Percentiles rank a stretch among this genome's conserved stretches.
Conservation (phyloP, 2,329 filamentous ascomycete genomes). For the Aspergillus sojae region DNA sequence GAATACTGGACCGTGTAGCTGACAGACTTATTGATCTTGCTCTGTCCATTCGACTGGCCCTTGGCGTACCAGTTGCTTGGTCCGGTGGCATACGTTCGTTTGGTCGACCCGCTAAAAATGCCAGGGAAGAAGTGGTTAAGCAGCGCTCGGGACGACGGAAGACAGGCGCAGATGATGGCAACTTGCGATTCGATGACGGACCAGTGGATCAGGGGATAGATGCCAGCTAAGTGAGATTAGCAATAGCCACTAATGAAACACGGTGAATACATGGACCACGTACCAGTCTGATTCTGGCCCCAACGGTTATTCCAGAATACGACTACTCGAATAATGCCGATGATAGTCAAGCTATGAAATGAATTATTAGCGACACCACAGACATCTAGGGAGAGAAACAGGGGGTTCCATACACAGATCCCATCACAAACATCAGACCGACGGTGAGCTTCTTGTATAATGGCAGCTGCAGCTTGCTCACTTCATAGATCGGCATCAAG, state of each 20-base stretch:
- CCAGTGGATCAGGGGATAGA: slow-evolving; percentile 31
- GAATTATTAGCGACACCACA: not conserved
- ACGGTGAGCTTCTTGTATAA: slow-evolving; percentile 21
- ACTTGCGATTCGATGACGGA: slow-evolving; percentile 33
- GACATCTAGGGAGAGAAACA: not conserved
- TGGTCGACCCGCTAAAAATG: slow-evolving; percentile 14
- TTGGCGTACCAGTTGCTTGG: slow-evolving; percentile 5
- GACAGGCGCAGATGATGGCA: slow-evolving; percentile 29
- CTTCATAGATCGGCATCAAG: slow-evolving; percentile 24
- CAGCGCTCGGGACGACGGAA: slow-evolving; percentile 29
- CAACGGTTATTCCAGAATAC: slow-evolving; percentile 30
- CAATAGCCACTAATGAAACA: not conserved
- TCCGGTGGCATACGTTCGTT: slow-evolving; percentile 16
- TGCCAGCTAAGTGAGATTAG: slow-evolving; percentile 8
- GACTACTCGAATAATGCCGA: slow-evolving; percentile 30
- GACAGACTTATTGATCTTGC: slow-evolving; percentile 28
- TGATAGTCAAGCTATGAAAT: slow-evolving; percentile 21
- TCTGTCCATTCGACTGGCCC: slow-evolving; percentile 8
- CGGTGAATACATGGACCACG: not conserved
- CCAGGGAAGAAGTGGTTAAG: slow-evolving; percentile 24
- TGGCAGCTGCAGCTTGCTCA: slow-evolving; percentile 23
- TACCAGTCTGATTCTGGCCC: slow-evolving; percentile 23
- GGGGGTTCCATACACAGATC: slow-evolving; percentile 15
- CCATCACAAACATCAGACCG: slow-evolving; percentile 23
- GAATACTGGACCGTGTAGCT: slow-evolving; percentile 29